Evolutionary conservation across 805 yeast species (phyloP).

Genomic region (Zygoascus flipseniorum): DNA sequence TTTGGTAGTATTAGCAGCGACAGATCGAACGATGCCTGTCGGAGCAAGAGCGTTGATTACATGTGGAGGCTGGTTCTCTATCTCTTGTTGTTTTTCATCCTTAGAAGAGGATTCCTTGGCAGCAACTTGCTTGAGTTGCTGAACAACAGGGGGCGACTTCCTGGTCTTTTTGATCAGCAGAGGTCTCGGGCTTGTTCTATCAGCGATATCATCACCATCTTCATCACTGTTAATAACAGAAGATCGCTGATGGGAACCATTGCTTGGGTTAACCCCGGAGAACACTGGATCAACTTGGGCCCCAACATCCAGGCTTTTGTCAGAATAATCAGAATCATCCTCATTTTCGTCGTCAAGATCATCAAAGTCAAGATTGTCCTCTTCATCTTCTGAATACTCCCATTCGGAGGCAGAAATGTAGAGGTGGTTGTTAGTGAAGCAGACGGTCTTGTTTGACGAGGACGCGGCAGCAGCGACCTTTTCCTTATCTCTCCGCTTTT

Average conservation of each 20-base stretch:
- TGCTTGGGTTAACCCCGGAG: neutral
- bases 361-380: slow-evolving; percentile 14
- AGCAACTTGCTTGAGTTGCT: neutral
- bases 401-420: slow-evolving; percentile 24
- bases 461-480: neutral
- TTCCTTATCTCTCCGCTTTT: slow-evolving; percentile 4
- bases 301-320: neutral
- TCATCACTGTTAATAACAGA: neutral
- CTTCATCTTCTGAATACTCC: slow-evolving; percentile 20
- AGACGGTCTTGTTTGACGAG: slow-evolving; percentile 9
- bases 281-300: neutral
- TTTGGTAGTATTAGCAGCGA: neutral
- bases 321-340: slow-evolving; percentile 5
- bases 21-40: neutral
- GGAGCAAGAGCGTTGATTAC: neutral
- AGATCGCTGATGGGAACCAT: neutral
- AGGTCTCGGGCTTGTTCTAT: neutral
- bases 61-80: neutral
- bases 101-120: neutral
- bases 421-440: slow-evolving; percentile 13
- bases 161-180: slow-evolving; percentile 5
- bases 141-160: neutral
- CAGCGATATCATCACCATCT: neutral
- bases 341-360: slow-evolving; percentile 9
- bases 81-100: neutral